Percentiles rank a stretch among this genome's conserved stretches.
Conservation (phyloP, 2,329 filamentous ascomycete species). For the Cladosporium sp. region DNA sequence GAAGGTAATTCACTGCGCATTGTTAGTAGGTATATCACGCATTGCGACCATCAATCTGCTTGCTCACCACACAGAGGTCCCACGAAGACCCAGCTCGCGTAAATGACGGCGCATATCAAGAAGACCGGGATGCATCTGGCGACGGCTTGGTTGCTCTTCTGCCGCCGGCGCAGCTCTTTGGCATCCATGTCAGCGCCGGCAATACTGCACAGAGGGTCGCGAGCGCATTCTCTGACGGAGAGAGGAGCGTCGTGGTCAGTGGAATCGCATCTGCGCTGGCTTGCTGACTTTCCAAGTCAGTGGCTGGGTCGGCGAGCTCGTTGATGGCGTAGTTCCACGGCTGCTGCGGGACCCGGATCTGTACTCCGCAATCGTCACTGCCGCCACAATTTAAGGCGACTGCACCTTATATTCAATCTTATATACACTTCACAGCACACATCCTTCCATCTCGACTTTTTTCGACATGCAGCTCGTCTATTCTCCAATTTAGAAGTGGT, state of each 20-base stretch:
- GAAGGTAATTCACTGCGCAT: constrained; percentile 64
- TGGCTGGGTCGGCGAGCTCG: not conserved
- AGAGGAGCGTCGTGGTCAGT: not conserved
- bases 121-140: constrained; percentile 27
- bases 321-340: constrained; percentile 1
- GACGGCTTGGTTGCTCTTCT: constrained; percentile 12
- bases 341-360: not conserved
- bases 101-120: constrained; percentile 26
- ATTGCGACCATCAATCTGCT: not conserved
- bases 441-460: no score
- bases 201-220: not conserved
- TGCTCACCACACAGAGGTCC: constrained; percentile 22
- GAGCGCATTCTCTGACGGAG: not conserved
- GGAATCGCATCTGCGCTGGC: not conserved
- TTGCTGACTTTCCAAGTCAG: not conserved
- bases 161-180: constrained; percentile 12
- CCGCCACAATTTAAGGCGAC: not conserved
- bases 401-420: no score
- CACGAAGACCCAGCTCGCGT: constrained; percentile 28
- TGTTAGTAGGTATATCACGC: not conserved
- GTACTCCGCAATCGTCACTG: not conserved
- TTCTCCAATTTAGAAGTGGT: no score
- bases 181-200: constrained; percentile 11
- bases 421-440: no score
- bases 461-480: no score